phyloP scores from a whole-genome alignment of 2,329 filamentous ascomycete species.

The Pyrenochaeta sp. region DNA sequence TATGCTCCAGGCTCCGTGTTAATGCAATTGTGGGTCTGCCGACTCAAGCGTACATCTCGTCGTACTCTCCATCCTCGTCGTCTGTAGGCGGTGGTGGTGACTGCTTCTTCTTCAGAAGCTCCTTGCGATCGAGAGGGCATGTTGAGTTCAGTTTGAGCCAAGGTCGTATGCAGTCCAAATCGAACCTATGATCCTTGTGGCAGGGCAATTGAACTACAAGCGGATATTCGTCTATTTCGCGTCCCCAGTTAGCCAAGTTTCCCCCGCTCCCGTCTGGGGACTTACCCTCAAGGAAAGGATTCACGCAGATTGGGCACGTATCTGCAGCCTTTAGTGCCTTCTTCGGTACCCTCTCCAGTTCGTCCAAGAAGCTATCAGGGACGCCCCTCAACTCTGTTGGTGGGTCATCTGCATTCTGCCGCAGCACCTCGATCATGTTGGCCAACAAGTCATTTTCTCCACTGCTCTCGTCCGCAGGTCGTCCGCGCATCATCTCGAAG shows the following conservation, averaged over 20 bases:
- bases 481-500: conserved; percentile 64
- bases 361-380: conserved; percentile 67
- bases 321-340: conserved; percentile 62
- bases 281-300: conserved; percentile 67
- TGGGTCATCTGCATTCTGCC: conserved; percentile 65
- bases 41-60: conserved; percentile 59
- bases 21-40: conserved; percentile 7
- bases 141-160: conserved; percentile 71
- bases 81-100: conserved; percentile 55
- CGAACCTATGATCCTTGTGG: conserved; percentile 68
- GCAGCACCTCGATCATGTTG: conserved; percentile 64
- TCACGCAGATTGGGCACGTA: conserved; percentile 68
- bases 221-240: conserved; percentile 62
- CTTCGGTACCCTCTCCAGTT: conserved; percentile 67
- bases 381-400: conserved; percentile 69
- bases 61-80: conserved; percentile 61
- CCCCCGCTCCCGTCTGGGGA: conserved; percentile 4
- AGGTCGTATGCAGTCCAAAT: conserved; percentile 70
- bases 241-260: conserved; percentile 25
- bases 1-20: conserved; percentile 12
- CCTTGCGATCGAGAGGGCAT: conserved; percentile 68
- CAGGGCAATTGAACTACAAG: conserved; percentile 70
- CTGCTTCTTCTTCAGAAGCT: conserved; percentile 64
- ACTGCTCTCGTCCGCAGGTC: conserved; percentile 42
- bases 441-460: conserved; percentile 56